A percentile compares a stretch with the other conserved stretches of the same genome.
Conservation (phyloP, 2,329 filamentous ascomycete species). For the Trichoderma sp. region DNA sequence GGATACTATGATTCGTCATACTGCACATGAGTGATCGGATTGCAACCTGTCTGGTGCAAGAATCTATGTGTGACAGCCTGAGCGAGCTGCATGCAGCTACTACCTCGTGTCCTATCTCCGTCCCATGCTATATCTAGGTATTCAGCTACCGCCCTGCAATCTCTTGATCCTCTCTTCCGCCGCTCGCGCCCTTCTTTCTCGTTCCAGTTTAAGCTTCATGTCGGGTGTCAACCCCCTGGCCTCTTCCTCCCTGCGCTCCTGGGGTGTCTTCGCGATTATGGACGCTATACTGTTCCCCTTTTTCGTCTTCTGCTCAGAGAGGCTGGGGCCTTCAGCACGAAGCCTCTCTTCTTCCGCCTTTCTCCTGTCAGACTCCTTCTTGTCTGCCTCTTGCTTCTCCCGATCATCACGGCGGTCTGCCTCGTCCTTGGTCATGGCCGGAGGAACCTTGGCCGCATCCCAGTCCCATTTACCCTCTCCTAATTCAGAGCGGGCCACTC, state of each 20-base stretch:
- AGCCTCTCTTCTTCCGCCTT: constrained; percentile 75
- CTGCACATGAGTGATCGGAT: too few relatives aligned
- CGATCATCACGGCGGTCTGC: constrained; percentile 68
- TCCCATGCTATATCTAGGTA: not conserved
- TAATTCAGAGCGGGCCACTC: constrained; percentile 79
- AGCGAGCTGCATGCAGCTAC: too few relatives aligned
- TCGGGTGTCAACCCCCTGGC: constrained; percentile 82
- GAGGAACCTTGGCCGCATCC: constrained; percentile 73
- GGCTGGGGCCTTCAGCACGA: constrained; percentile 64
- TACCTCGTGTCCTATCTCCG: too few relatives aligned
- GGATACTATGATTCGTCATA: too few relatives aligned
- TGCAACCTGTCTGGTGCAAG: too few relatives aligned
- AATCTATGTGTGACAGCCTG: too few relatives aligned
- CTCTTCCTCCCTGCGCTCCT: constrained; percentile 83
- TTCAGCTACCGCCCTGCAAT: constrained; percentile 46
- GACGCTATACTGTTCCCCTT: constrained; percentile 57
- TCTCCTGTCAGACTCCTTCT: constrained; percentile 69
- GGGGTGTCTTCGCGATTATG: constrained; percentile 68
- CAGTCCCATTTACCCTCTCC: constrained; percentile 79
- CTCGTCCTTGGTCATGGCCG: constrained; percentile 69
- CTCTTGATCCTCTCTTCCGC: constrained; percentile 83
- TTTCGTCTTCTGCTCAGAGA: constrained; percentile 51
- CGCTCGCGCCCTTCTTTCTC: constrained; percentile 86
- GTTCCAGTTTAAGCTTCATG: constrained; percentile 79
- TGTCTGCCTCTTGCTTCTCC: constrained; percentile 70